These are phyloP conservation scores for Zymoseptoria tritici DNA, from an alignment of 2,329 filamentous ascomycete genomes.

Conservation along the genomic window DNA sequence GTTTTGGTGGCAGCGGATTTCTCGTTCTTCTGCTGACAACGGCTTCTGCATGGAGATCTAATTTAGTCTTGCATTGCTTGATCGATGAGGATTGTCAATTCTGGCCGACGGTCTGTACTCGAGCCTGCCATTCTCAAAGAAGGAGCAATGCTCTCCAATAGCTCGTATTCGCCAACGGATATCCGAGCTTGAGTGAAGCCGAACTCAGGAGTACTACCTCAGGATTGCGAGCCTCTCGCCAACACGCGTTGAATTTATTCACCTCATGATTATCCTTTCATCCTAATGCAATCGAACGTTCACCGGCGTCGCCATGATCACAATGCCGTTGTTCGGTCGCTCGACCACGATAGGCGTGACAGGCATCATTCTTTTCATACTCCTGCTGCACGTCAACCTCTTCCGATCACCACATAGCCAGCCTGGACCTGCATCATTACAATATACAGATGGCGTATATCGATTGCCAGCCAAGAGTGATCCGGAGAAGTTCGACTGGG, in stretches of 20 bases:
- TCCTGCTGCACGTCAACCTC: conserved; percentile 7
- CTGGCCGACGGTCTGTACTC: not conserved
- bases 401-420: not conserved
- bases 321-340: not conserved
- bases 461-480: not conserved
- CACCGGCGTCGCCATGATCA: not conserved
- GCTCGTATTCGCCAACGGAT: not conserved
- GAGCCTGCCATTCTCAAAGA: not conserved
- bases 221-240: not conserved
- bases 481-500: conserved; percentile 7
- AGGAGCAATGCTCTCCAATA: not conserved
- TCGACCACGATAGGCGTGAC: not conserved
- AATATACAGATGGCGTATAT: not conserved
- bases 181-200: not conserved
- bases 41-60: no score
- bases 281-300: not conserved
- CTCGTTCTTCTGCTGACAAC: no score
- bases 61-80: not conserved
- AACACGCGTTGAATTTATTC: not conserved
- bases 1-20: not conserved
- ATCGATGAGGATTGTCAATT: not conserved
- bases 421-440: not conserved
- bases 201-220: not conserved
- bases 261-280: not conserved
- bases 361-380: conserved; percentile 3